A percentile compares a stretch with the other conserved stretches of the same genome.
Evolutionary conservation across 257 asterid species (phyloP).

Genomic region (Cordia subcordata): DNA sequence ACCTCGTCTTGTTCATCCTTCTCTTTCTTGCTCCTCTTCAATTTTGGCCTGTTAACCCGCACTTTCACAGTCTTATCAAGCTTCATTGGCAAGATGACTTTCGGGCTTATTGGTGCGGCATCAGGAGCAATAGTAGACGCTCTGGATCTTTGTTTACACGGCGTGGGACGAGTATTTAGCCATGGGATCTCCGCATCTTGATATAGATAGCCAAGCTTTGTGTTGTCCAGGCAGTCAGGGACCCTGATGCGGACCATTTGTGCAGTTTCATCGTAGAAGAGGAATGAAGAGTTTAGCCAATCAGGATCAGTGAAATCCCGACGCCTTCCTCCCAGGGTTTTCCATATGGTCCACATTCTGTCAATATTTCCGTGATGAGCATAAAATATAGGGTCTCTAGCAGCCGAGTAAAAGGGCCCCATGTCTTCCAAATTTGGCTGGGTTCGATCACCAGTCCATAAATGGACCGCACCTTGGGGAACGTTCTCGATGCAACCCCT

Average conservation of each 20-base stretch:
- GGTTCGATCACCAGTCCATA: slow-evolving; percentile 70
- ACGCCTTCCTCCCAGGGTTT: slow-evolving; percentile 61
- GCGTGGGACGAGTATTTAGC: slow-evolving; percentile 48
- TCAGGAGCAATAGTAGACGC: too few relatives aligned
- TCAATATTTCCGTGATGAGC: slow-evolving; percentile 78
- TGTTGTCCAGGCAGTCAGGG: slow-evolving; percentile 52
- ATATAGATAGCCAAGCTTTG: slow-evolving; percentile 54
- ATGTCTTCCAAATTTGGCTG: slow-evolving; percentile 64
- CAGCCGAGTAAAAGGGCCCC: slow-evolving; percentile 89
- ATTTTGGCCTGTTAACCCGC: slow-evolving; percentile 65
- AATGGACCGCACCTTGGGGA: slow-evolving; percentile 70
- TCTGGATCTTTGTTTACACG: too few relatives aligned
- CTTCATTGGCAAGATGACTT: slow-evolving; percentile 42
- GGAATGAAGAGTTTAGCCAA: slow-evolving; percentile 46
- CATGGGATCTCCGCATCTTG: slow-evolving; percentile 57
- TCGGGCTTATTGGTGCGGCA: slow-evolving; percentile 12
- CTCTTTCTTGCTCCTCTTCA: slow-evolving; percentile 57
- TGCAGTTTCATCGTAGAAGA: slow-evolving; percentile 75
- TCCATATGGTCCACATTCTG: slow-evolving; percentile 74
- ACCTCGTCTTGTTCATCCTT: slow-evolving; percentile 60
- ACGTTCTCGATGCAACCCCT: slow-evolving; percentile 54
- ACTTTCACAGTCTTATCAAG: slow-evolving; percentile 42
- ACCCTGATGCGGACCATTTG: slow-evolving; percentile 68
- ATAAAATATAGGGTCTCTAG: slow-evolving; percentile 64
- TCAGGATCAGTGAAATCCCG: slow-evolving; percentile 57